These are phyloP conservation scores for Auriscalpium vulgare DNA, from an alignment of 768 basidiomycete species.

Conservation along the genomic window DNA sequence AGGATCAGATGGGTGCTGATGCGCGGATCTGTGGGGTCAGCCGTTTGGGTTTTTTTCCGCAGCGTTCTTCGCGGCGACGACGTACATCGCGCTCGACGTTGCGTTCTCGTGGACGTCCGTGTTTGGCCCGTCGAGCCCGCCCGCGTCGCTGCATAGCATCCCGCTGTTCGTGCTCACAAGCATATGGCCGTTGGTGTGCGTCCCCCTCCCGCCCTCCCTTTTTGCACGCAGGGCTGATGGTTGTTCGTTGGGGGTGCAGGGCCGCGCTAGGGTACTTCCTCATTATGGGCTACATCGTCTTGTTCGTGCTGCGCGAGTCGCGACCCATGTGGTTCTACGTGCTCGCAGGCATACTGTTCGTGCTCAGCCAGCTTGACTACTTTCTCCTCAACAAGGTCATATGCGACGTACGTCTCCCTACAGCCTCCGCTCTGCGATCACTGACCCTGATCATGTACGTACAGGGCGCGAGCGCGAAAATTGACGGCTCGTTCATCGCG, in stretches of 20 bases:
- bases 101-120: conserved; percentile 56
- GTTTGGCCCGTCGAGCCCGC: conserved; percentile 54
- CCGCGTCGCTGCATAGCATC: conserved; percentile 49
- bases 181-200: conserved; percentile 73
- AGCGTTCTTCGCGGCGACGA: conserved; percentile 61
- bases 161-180: conserved; percentile 75
- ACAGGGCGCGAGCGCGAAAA: conserved; percentile 53
- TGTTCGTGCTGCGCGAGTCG: conserved; percentile 66
- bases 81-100: conserved; percentile 82
- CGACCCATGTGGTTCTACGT: conserved; percentile 77
- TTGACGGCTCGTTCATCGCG: conserved; percentile 85
- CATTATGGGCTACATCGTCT: conserved; percentile 76
- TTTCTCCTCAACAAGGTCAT: conserved; percentile 74
- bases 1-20: not conserved
- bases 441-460: not conserved
- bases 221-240: not conserved
- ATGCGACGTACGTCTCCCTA: conserved; percentile 57
- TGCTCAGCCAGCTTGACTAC: conserved; percentile 74
- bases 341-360: conserved; percentile 66
- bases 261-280: conserved; percentile 61
- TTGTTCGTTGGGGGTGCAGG: conserved; percentile 23
- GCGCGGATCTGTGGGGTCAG: conserved; percentile 25
- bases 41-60: conserved; percentile 52
- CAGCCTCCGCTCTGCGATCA: too few species aligned
- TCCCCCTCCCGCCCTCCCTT: conserved; percentile 11